phyloP scores from a whole-genome alignment of 2,329 filamentous ascomycete species.

The Bipolaris victoriae region DNA sequence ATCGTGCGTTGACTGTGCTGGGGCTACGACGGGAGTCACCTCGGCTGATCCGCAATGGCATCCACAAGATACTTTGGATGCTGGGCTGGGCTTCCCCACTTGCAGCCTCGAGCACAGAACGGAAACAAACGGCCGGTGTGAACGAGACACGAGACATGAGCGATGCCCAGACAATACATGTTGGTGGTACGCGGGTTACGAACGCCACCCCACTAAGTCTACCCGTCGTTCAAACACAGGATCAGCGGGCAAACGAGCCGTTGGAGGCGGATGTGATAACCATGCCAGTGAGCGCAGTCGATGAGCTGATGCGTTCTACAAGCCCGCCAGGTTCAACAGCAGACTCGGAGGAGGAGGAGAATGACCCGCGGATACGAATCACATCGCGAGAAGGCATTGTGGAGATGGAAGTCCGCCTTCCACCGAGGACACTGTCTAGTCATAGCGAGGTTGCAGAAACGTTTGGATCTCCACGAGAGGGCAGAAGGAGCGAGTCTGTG shows the following conservation, averaged over 20 bases:
- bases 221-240: conserved; percentile 19
- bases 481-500: conserved; percentile 12
- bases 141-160: conserved; percentile 1
- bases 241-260: conserved; percentile 4
- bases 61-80: conserved; percentile 31
- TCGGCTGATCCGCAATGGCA: conserved; percentile 23
- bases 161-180: conserved; percentile 23
- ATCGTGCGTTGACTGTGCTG: conserved; percentile 29
- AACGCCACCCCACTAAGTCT: conserved; percentile 33
- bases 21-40: conserved; percentile 34
- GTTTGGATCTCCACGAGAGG: conserved; percentile 14
- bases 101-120: background rate
- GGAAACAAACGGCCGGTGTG: conserved; percentile 1
- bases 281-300: conserved; percentile 16
- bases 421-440: conserved; percentile 39
- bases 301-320: conserved; percentile 25
- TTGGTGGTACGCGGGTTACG: conserved; percentile 28
- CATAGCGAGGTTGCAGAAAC: conserved; percentile 34
- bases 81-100: conserved; percentile 36
- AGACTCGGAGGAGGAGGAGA: conserved; percentile 34
- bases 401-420: conserved; percentile 48
- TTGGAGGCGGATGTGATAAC: conserved; percentile 11
- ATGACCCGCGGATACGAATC: conserved; percentile 48
- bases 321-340: conserved; percentile 35
- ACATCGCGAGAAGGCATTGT: conserved; percentile 48